Base-by-base conservation (phyloP, 768 basidiomycete genomes). In the Trichaptum fuscoviolaceum region DNA sequence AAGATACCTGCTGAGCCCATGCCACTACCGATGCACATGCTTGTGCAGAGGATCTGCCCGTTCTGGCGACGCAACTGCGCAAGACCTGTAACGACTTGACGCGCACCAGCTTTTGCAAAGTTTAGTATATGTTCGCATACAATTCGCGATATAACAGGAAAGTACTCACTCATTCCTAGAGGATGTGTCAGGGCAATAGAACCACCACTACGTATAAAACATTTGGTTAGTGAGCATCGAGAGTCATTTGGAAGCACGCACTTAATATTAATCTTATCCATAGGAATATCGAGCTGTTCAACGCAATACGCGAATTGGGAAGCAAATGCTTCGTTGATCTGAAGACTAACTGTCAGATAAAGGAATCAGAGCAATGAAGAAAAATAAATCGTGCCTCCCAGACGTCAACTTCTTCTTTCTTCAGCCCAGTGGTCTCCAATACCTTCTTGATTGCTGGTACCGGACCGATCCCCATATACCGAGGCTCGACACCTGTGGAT, bases 271-370 rank as follows among this genome's bases (percentile, higher is more conserved):
- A 95, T 89, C 76, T 89, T 95, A 70, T 87, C 84, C 20, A 91
- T 87, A 1, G 89, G 86, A 59, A 96, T 82, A 27, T 82, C 80
- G 26, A 96, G 83, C 72, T 93, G 81, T 71, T 96, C 90, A 8
- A 96, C 87, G 64, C 92, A 95, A 77, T 95, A 91, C n/a, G 91
- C 92, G 67, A 93, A 96, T 73, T 96, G 95, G 0, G 92, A 95
- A 0, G 93, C 94, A 68, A 96, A 96, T 0, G 95, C 95, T 76
- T 61, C 91, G 66, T 94, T 93, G 69, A 92, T 90, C 91, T 93
- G 68, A 12, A 23, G 9, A 61, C 15, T 12, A 27, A 35, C n/a
- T 9, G 35, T 60, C 20, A 26, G 42, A 24, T 12, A 57, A 15
- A 36, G 15, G 20, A 17, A 64, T 23, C 20, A 18, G 60, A 59